Evolutionary conservation across 1,284 basidiomycete genomes (phyloP), one percentile per base, ranked within the genome.

Genomic region (Peniophora sp.): DNA sequence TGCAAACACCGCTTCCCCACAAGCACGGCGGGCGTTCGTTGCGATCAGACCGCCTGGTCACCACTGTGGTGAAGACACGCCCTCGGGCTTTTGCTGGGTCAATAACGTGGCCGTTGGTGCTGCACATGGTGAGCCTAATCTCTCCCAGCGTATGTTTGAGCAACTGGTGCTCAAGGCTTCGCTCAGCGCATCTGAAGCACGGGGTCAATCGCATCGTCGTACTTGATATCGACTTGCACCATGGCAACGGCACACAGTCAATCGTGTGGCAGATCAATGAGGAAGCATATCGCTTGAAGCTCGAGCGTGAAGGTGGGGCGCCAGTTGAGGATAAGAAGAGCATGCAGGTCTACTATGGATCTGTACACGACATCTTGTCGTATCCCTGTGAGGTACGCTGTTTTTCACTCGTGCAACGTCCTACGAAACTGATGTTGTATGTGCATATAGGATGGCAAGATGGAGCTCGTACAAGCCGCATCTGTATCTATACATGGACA

Each of bases 161-260:
- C 20, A n/a, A 44, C 20, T 20, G 52, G 22, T 23, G 27, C 22
- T 49, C 44, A 47, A 34, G 19, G 32, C 23, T 51, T 11, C 47
- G 19, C 45, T 48, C 55, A 94, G 92, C 90, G 0, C 85, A 97
- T 64, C 68, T 94, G 2, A 72, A 81, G 48, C 85, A 97, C 61
- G 78, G 79, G 3, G 75, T 97, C 48, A 83, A 87, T 45, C 82
- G 92, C 24, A 76, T 91, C 1, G 78, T 96, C 34, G 87, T 98
- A 48, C 79, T 97, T 45, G 96, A 98, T 62, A 93, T 97, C 55
- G 95, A 98, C 67, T 72, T 97, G 5, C 94, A 97, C 67, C 94
- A 97, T 60, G 85, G 87, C 8, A 96, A 98, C 62, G 96, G 96
- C 1, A 97, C 93, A 0, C 94, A 97, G 62, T 83, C 91, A 1